Evolutionary conservation across 768 basidiomycete species (phyloP).

Genomic region (Chalciporus piperatus): DNA sequence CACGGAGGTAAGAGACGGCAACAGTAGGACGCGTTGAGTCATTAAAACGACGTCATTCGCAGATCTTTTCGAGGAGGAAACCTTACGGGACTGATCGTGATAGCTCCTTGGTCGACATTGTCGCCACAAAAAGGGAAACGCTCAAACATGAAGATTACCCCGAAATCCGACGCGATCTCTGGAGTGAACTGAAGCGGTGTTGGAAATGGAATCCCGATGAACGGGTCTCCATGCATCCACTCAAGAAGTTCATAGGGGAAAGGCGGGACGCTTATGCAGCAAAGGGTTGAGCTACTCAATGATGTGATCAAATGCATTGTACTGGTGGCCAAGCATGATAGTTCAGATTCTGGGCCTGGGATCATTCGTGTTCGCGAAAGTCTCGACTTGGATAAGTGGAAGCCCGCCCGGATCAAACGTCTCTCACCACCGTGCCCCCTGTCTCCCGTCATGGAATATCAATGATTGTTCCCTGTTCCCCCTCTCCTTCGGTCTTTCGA

Average conservation of each 20-base stretch:
- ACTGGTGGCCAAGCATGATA: too few relatives aligned
- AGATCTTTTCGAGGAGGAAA: constrained; percentile 25
- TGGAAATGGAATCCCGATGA: constrained; percentile 12
- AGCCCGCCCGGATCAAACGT: too few relatives aligned
- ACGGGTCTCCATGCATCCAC: constrained; percentile 12
- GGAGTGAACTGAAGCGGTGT: constrained; percentile 18
- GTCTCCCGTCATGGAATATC: too few relatives aligned
- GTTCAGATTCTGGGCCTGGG: too few relatives aligned
- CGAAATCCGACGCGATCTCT: constrained; percentile 17
- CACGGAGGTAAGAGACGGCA: constrained; percentile 28
- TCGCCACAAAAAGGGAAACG: constrained; percentile 7
- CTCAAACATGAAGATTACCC: constrained; percentile 16
- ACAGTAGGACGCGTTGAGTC: not conserved
- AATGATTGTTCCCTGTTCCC: too few relatives aligned
- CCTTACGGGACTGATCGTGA: constrained; percentile 20
- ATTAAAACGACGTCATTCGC: not conserved
- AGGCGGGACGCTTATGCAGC: constrained; percentile 10
- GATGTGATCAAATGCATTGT: too few relatives aligned
- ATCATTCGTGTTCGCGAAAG: too few relatives aligned
- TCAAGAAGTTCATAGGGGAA: constrained; percentile 17
- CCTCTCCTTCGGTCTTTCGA: too few relatives aligned
- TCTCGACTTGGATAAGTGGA: too few relatives aligned
- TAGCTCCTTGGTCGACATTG: constrained; percentile 14
- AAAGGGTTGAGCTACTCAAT: not conserved
- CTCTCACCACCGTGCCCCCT: too few relatives aligned